Conservation (phyloP, 352 stramenopile species). For the Globisporangium orthogonon region DNA sequence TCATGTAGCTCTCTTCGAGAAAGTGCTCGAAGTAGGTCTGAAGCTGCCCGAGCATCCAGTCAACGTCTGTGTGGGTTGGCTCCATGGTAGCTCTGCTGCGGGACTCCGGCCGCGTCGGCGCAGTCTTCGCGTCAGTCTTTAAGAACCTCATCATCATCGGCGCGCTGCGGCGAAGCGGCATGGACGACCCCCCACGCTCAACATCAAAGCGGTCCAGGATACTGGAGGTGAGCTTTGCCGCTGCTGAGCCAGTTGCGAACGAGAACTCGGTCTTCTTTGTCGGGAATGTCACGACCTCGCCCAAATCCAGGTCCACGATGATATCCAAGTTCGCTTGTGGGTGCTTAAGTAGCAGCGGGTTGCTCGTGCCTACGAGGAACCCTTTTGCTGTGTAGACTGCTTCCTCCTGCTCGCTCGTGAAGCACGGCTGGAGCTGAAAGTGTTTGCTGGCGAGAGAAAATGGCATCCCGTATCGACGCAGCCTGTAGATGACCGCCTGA, state of each 20-base stretch:
- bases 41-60: constrained; percentile 59
- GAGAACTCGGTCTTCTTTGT: constrained; percentile 43
- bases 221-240: constrained; percentile 24
- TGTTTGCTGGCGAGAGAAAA: constrained; percentile 27
- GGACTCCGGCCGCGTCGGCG: constrained; percentile 1
- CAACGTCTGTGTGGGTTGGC: constrained; percentile 30
- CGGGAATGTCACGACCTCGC: constrained; percentile 39
- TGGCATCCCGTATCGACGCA: constrained; percentile 37
- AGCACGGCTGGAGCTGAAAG: constrained; percentile 50
- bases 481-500: constrained; percentile 32
- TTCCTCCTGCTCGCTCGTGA: constrained; percentile 23
- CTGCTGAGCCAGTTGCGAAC: constrained; percentile 42
- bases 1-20: constrained; percentile 28
- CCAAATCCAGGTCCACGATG: constrained; percentile 55
- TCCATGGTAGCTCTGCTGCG: constrained; percentile 10
- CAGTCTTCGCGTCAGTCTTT: not conserved
- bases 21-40: constrained; percentile 61
- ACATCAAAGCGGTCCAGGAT: constrained; percentile 28
- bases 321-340: constrained; percentile 42
- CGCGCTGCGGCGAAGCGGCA: not conserved
- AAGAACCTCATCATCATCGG: not conserved
- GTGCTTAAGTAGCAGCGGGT: constrained; percentile 43
- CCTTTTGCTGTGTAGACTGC: constrained; percentile 24
- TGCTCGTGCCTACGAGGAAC: constrained; percentile 52
- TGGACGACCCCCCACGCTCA: constrained; percentile 12